Conservation (phyloP, 495 filamentous ascomycete genomes). For the Xylaria scruposa region DNA sequence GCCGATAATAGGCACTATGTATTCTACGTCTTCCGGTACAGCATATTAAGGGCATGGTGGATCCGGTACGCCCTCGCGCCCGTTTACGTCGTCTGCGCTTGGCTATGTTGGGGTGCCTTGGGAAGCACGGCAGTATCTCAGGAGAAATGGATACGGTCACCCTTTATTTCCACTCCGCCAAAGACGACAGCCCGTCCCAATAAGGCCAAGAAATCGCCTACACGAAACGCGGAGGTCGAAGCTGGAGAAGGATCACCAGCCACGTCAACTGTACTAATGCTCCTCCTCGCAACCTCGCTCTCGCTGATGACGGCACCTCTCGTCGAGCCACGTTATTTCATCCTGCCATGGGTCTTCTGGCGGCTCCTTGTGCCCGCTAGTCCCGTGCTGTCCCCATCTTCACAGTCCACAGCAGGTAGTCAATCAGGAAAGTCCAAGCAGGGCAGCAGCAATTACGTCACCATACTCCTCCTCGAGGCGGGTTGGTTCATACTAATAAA, state of each 20-base stretch:
- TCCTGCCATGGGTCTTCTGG: conserved; percentile 95
- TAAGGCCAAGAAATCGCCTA: neutral
- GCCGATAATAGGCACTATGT: conserved; percentile 97
- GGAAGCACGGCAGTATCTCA: conserved; percentile 25
- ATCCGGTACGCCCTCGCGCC: conserved; percentile 72
- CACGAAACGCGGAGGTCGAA: neutral
- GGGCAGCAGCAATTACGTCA: neutral
- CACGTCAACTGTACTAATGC: conserved; percentile 62
- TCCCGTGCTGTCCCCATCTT: conserved; percentile 34
- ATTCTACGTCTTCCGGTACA: conserved; percentile 93
- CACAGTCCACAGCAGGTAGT: neutral
- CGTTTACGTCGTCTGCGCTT: conserved; percentile 59
- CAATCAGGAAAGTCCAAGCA: neutral
- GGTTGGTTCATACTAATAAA: conserved; percentile 79
- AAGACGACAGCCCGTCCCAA: neutral
- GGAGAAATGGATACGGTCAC: conserved; percentile 23
- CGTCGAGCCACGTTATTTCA: conserved; percentile 94
- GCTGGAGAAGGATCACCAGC: conserved; percentile 25
- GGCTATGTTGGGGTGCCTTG: conserved; percentile 65
- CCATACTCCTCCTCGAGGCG: conserved; percentile 66
- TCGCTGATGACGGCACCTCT: conserved; percentile 87
- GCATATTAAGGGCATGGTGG: conserved; percentile 66
- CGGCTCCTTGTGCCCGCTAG: conserved; percentile 71
- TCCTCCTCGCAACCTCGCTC: conserved; percentile 72
- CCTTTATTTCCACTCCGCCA: neutral